Conservation (phyloP, 768 basidiomycete species). For the Paxillus ammoniavirescens region DNA sequence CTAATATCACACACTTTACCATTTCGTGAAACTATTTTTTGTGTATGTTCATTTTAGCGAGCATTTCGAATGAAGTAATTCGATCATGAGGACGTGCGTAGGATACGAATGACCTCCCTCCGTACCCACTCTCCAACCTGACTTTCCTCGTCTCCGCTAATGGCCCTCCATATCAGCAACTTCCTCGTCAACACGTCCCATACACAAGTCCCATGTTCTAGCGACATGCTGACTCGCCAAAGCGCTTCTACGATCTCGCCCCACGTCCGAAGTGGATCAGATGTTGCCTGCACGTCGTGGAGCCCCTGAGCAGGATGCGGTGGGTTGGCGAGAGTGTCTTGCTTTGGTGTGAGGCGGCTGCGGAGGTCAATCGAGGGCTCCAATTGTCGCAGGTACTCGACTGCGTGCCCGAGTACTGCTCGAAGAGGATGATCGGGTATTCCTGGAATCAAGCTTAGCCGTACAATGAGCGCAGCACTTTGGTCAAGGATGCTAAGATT, state of each 20-base stretch:
- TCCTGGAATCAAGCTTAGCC: conserved; percentile 36
- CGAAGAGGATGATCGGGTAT: conserved; percentile 25
- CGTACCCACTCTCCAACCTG: conserved; percentile 58
- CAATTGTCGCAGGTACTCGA: conserved; percentile 27
- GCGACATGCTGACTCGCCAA: conserved; percentile 24
- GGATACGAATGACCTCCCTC: conserved; percentile 8
- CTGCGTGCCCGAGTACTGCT: conserved; percentile 29
- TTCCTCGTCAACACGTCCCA: conserved; percentile 58
- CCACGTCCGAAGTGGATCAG: conserved; percentile 42
- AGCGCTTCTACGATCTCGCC: conserved; percentile 52
- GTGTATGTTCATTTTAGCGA: too few species aligned
- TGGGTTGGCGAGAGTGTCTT: conserved; percentile 18
- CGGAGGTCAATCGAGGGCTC: conserved; percentile 21
- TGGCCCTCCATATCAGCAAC: conserved; percentile 54
- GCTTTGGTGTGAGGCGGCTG: neutral
- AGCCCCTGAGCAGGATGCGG: conserved; percentile 36
- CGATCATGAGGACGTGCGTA: neutral
- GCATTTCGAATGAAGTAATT: too few species aligned
- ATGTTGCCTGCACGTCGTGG: conserved; percentile 30
- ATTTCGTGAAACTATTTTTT: too few species aligned
- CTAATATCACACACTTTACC: too few species aligned
- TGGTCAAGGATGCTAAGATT: conserved; percentile 20
- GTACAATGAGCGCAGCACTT: conserved; percentile 32
- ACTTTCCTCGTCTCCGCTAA: conserved; percentile 38
- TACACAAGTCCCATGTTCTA: conserved; percentile 17